Evolutionary conservation across 768 basidiomycete species (phyloP), one percentile per base, ranked within the genome.

Genomic region (Mycena floridula): DNA sequence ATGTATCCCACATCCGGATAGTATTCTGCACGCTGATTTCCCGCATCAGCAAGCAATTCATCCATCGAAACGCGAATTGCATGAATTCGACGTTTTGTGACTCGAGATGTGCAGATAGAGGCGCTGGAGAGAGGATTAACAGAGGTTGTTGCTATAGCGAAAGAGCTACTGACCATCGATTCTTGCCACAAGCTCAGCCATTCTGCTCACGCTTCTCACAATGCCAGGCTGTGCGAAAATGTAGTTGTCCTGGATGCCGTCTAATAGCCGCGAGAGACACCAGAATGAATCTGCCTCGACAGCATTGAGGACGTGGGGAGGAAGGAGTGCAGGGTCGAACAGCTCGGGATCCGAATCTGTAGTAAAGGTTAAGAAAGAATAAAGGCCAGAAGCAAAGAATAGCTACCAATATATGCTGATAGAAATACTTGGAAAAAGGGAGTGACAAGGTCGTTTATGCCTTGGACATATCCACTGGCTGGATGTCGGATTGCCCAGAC

Each of bases 51-150:
- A 99, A 66, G 60, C 96, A 97, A 58, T 99, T 98, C 93, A 99
- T 97, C 96, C 96, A 99, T 42, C 96, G 78, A 67, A 99, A 99
- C 28, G 96, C 95, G 56, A 99, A 99, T 60, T 99, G 96, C 85
- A 99, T 96, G 59, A 96, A 99, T 68, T 98, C 94, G 53, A 99
- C 93, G 55, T 88, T 89, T 64, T 99, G 86, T 9, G 82, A 68
- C 50, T 85, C 84, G 42, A 99, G 74, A 65, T 99, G 96, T 6
- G 78, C 68, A 4, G 84, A 75, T n/a, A 99, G 76, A 2, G 92
- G 90, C 16, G 85, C 91, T 95, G 48, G 11, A 21, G 25, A 28
- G 4, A 27, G 25, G 20, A 37, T 35, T 26, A 12, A 42, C 12
- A 30, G 28, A 43, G 27, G 46, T 13, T n/a, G 37, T 24, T 16